Evolutionary conservation across 208 protist genomes (phyloP).

Genomic region (Trichomonas tenax): DNA sequence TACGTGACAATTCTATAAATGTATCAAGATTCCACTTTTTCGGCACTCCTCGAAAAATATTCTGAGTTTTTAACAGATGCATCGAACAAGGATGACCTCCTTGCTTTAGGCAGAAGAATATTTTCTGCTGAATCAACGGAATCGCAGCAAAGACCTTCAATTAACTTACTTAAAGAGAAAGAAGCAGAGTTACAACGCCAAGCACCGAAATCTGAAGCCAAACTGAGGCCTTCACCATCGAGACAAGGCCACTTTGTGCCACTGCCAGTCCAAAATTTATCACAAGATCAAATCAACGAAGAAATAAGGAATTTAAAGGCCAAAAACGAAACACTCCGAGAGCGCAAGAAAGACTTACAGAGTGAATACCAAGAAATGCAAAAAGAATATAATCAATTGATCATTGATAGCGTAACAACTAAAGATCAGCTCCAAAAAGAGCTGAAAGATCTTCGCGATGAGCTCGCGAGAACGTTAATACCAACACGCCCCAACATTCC

Average conservation of each 20-base stretch:
- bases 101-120: not conserved
- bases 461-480: not conserved
- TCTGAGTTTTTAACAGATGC: conserved; percentile 17
- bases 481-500: not conserved
- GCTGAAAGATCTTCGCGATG: not conserved
- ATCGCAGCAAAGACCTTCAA: not conserved
- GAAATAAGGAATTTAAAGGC: not conserved
- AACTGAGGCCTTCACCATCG: not conserved
- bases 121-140: not conserved
- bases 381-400: not conserved
- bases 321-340: not conserved
- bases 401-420: not conserved
- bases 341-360: not conserved
- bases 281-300: not conserved
- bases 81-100: not conserved
- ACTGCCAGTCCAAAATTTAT: not conserved
- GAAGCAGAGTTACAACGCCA: not conserved
- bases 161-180: not conserved
- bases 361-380: not conserved
- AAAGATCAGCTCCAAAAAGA: not conserved
- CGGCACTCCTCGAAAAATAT: not conserved
- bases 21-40: not conserved
- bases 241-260: not conserved
- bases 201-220: not conserved
- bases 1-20: not conserved